These are phyloP conservation scores for Fonsecaea nubica DNA, from an alignment of 2,329 filamentous ascomycete genomes.

Conservation along the genomic window DNA sequence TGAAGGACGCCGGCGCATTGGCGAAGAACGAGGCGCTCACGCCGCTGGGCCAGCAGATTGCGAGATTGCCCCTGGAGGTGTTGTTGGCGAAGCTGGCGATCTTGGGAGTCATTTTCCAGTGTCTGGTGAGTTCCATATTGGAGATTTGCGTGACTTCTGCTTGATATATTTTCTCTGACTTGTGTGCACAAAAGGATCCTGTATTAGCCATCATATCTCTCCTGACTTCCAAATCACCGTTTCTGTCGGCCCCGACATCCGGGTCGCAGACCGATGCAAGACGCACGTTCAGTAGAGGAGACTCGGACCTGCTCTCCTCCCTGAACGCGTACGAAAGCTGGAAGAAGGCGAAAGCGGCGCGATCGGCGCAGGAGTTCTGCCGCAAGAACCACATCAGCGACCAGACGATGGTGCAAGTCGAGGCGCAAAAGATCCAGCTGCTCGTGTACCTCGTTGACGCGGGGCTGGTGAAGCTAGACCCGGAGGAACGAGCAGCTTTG, in stretches of 20 bases:
- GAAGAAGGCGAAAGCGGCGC: constrained; percentile 78
- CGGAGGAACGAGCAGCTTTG: constrained; percentile 27
- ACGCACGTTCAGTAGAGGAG: constrained; percentile 78
- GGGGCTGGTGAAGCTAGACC: constrained; percentile 73
- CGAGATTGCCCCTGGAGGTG: constrained; percentile 87
- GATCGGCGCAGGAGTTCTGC: constrained; percentile 82
- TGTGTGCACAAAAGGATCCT: constrained; percentile 64
- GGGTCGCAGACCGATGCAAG: constrained; percentile 76
- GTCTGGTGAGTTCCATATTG: constrained; percentile 57
- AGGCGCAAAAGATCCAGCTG: constrained; percentile 93
- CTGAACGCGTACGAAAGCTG: constrained; percentile 94
- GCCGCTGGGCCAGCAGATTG: constrained; percentile 82
- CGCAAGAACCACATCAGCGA: constrained; percentile 90
- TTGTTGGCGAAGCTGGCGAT: constrained; percentile 94
- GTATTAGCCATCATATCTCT: constrained; percentile 91
- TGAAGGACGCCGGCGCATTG: constrained; percentile 90
- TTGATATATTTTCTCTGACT: background rate
- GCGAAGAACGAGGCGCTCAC: constrained; percentile 84
- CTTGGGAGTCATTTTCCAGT: constrained; percentile 84
- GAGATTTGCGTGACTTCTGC: background rate
- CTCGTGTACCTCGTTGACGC: constrained; percentile 84
- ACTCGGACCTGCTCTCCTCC: constrained; percentile 89
- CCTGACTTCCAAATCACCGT: constrained; percentile 92
- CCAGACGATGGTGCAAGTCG: constrained; percentile 89
- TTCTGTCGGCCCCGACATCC: constrained; percentile 83